Conservation (phyloP, 371 early-diverging fungal species). For the Nematocida major region DNA sequence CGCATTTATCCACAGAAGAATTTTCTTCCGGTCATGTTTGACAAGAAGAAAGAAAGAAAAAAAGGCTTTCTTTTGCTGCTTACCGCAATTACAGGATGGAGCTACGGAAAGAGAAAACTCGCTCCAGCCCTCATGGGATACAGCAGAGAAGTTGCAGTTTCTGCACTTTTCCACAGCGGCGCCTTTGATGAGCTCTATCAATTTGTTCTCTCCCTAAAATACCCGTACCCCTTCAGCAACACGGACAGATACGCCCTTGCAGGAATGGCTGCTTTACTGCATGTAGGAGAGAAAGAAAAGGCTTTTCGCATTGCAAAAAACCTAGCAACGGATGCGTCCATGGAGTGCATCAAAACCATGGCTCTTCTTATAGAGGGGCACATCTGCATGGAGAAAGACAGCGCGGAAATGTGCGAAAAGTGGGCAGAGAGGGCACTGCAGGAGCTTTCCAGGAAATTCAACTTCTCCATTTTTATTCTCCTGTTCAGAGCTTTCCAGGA, state of each 20-base stretch:
- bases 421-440: not conserved
- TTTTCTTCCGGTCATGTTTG: too few species aligned
- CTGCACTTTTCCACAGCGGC: not conserved
- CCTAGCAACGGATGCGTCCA: not conserved
- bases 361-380: constrained; percentile 26
- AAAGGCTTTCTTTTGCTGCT: not conserved
- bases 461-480: not conserved
- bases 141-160: not conserved
- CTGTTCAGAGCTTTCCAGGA: not conserved
- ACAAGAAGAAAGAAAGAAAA: not conserved
- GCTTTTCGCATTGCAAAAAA: not conserved
- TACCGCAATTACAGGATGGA: not conserved
- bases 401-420: not conserved
- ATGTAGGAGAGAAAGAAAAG: not conserved
- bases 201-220: not conserved
- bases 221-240: too few species aligned
- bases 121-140: not conserved
- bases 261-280: not conserved
- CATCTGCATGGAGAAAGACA: not conserved
- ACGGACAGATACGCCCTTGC: not conserved
- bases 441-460: not conserved
- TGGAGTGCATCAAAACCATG: not conserved
- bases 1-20: too few species aligned
- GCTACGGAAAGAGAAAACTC: not conserved
- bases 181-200: not conserved